Conservation (phyloP, 2,329 filamentous ascomycete genomes). For the Colletotrichum musae region DNA sequence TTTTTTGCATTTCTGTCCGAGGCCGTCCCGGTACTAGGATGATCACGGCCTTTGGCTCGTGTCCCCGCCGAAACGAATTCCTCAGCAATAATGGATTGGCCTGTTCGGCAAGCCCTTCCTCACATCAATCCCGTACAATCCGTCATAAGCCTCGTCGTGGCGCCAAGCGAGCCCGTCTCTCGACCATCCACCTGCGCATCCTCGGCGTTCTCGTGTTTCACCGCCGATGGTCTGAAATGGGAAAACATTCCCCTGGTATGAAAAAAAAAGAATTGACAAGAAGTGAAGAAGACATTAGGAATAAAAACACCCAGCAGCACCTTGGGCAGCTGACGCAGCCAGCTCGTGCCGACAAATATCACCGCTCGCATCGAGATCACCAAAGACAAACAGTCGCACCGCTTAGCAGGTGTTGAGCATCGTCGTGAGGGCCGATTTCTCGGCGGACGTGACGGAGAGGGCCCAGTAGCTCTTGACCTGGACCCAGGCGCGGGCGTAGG, state of each 20-base stretch:
- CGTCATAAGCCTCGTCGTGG: conserved; percentile 18
- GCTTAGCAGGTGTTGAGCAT: conserved; percentile 76
- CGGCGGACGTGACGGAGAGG: conserved; percentile 77
- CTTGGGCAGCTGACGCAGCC: background rate
- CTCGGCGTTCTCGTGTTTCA: conserved; percentile 7
- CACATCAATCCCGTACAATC: conserved; percentile 8
- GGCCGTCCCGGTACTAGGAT: background rate
- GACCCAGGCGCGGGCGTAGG: conserved; percentile 83
- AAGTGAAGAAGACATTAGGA: conserved; percentile 1
- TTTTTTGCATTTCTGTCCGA: conserved; percentile 2
- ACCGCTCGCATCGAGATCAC: conserved; percentile 8
- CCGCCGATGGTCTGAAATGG: background rate
- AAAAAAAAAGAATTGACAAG: conserved; percentile 5
- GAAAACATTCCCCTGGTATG: background rate
- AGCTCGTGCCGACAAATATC: background rate
- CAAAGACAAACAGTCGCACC: background rate
- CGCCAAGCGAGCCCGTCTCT: conserved; percentile 21
- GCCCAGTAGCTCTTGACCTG: conserved; percentile 82
- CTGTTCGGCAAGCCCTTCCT: conserved; percentile 9
- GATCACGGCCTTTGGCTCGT: background rate
- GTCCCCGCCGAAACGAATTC: background rate
- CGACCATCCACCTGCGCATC: conserved; percentile 14
- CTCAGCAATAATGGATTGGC: conserved; percentile 8
- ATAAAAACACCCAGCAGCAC: background rate
- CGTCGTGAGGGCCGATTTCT: conserved; percentile 76